phyloP scores from a whole-genome alignment of 78 protist species.

The Guillardia theta region DNA sequence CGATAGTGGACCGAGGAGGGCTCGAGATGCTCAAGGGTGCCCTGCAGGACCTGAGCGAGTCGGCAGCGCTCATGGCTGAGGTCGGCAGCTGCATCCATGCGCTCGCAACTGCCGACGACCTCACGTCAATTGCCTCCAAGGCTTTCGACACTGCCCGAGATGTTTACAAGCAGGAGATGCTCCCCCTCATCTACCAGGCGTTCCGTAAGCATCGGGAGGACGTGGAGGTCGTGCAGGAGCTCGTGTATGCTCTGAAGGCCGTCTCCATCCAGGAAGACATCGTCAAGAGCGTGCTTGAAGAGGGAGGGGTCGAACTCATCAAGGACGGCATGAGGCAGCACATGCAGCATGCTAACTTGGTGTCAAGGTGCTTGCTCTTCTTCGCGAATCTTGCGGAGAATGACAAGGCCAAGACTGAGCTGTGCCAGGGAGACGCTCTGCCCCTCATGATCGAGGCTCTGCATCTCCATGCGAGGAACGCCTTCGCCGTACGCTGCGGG shows the following conservation, averaged over 20 bases:
- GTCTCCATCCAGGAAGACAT: not conserved
- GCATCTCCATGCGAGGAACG: not conserved
- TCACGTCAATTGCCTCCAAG: not conserved
- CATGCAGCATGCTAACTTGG: not conserved
- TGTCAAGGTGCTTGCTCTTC: not conserved
- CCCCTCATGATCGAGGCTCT: not conserved
- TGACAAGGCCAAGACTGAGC: conserved; percentile 8
- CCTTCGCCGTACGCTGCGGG: not conserved
- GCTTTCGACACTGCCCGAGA: conserved; percentile 34
- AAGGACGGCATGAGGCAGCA: not conserved
- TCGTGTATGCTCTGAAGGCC: not conserved
- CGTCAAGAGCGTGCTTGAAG: not conserved
- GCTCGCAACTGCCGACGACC: conserved; percentile 39
- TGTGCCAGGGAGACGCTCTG: not conserved
- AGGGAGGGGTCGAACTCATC: not conserved
- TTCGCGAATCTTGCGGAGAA: not conserved
- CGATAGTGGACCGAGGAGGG: not conserved
- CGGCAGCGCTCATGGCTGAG: not conserved
- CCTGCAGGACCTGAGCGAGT: not conserved
- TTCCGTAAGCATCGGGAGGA: not conserved
- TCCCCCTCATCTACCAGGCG: conserved; percentile 39
- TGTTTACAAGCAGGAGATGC: not conserved
- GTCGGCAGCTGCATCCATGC: conserved; percentile 6
- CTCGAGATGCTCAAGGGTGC: not conserved
- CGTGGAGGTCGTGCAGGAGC: not conserved